A percentile compares a stretch with the other conserved stretches of the same genome.
Evolutionary conservation across 148 eudicot species (phyloP).

Genomic region (Amaranthus hypochondriacus): DNA sequence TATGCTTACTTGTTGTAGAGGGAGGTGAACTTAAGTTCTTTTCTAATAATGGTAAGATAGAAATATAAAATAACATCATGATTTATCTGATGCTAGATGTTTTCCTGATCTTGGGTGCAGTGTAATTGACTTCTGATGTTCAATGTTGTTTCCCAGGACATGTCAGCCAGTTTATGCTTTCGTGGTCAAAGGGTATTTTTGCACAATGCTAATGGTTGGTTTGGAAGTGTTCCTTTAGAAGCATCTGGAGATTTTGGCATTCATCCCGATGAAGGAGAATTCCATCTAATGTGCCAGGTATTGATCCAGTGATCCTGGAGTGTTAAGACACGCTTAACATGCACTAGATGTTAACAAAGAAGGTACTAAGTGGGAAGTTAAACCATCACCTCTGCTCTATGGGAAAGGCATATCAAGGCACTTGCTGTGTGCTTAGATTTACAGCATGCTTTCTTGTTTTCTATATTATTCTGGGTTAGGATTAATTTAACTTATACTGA

Average conservation of each 20-base stretch:
- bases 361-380: not conserved
- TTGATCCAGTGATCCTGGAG: conserved; percentile 12
- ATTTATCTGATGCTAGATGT: not conserved
- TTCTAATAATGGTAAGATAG: not conserved
- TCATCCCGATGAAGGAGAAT: conserved; percentile 96
- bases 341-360: not conserved
- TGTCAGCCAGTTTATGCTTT: conserved; percentile 77
- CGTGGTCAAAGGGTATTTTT: conserved; percentile 93
- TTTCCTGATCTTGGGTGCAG: not conserved
- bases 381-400: not conserved
- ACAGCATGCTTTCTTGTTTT: not conserved
- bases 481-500: not conserved
- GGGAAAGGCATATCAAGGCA: not conserved
- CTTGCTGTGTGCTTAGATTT: conserved; percentile 4
- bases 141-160: conserved; percentile 45
- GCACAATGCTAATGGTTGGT: conserved; percentile 95
- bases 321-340: conserved; percentile 5
- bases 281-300: conserved; percentile 99
- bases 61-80: too few relatives aligned
- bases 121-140: not conserved
- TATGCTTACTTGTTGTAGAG: not conserved
- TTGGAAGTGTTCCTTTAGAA: conserved; percentile 90
- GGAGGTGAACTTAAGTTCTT: not conserved
- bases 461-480: not conserved
- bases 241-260: conserved; percentile 99